Evolutionary conservation across 2,329 filamentous ascomycete species (phyloP).

Genomic region (Penicillium sp.): DNA sequence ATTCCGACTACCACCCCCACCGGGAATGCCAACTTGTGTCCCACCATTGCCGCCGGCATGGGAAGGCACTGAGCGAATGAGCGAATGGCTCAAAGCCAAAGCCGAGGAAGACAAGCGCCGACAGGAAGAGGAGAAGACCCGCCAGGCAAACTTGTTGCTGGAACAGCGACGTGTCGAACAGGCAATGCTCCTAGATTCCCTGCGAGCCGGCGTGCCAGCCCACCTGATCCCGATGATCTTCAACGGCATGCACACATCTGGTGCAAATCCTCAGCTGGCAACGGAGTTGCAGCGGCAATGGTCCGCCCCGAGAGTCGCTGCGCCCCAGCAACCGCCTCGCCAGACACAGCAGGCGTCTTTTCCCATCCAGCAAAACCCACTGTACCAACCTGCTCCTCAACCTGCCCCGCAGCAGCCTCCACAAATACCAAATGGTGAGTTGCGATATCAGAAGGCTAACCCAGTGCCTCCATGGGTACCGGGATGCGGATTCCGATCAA

Average conservation of each 20-base stretch:
- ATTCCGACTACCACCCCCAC: constrained; percentile 31
- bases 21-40: constrained; percentile 18
- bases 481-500: neutral
- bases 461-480: neutral
- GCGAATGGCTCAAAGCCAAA: constrained; percentile 69
- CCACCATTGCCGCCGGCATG: constrained; percentile 32
- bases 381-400: neutral
- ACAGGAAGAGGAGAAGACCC: constrained; percentile 72
- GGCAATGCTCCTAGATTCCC: constrained; percentile 69
- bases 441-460: neutral
- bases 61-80: constrained; percentile 69
- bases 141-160: constrained; percentile 64
- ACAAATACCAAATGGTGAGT: neutral
- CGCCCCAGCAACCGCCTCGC: neutral
- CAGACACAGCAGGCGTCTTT: neutral
- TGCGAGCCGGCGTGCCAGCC: constrained; percentile 71
- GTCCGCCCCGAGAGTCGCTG: neutral
- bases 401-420: neutral
- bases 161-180: constrained; percentile 74
- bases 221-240: constrained; percentile 76
- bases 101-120: constrained; percentile 65
- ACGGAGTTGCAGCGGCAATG: neutral
- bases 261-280: neutral
- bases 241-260: neutral
- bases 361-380: neutral